phyloP scores from a whole-genome alignment of 371 early-diverging fungal species.

The Rhizopus stolonifer region DNA sequence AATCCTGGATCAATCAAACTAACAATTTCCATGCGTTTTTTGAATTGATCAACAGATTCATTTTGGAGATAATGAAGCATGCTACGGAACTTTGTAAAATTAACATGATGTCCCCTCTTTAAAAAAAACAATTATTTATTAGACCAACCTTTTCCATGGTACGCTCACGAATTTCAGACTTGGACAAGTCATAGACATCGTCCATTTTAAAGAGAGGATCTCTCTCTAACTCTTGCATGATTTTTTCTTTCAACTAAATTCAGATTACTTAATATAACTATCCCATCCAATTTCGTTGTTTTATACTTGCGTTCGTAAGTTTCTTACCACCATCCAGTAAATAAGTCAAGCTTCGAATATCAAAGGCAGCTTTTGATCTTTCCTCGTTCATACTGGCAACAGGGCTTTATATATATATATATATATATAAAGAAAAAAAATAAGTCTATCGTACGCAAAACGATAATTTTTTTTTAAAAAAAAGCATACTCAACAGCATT shows the following conservation, averaged over 20 bases:
- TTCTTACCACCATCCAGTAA: conserved; percentile 80
- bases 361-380: conserved; percentile 74
- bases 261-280: neutral
- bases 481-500: conserved; percentile 22
- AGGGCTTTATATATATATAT: conserved; percentile 23
- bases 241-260: conserved; percentile 67
- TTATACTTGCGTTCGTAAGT: conserved; percentile 49
- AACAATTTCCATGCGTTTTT: conserved; percentile 80
- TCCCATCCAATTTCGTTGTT: neutral
- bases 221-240: conserved; percentile 88
- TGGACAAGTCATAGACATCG: conserved; percentile 76
- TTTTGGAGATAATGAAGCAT: conserved; percentile 74
- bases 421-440: neutral
- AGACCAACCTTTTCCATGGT: conserved; percentile 76
- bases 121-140: too few species aligned
- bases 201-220: conserved; percentile 83
- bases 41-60: conserved; percentile 75
- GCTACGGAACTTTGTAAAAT: conserved; percentile 52
- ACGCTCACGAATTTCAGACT: conserved; percentile 79
- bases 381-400: conserved; percentile 61
- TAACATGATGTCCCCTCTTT: too few species aligned
- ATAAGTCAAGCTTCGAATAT: conserved; percentile 79
- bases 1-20: conserved; percentile 84
- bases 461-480: too few species aligned
- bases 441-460: too few species aligned